These are phyloP conservation scores for Typha latifolia DNA, from an alignment of 176 grass and related monocot genomes.

Conservation along the genomic window DNA sequence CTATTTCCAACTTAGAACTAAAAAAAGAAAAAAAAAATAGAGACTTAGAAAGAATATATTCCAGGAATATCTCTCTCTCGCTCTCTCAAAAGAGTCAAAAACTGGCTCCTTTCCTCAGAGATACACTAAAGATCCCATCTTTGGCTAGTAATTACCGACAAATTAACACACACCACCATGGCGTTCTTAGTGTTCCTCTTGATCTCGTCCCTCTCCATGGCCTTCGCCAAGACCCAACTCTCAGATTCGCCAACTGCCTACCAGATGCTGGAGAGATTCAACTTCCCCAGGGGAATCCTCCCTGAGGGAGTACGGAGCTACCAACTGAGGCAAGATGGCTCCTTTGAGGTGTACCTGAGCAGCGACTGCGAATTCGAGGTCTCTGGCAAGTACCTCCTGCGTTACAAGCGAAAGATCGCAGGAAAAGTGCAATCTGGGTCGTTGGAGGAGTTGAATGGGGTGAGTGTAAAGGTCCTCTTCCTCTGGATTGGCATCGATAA, in stretches of 20 bases:
- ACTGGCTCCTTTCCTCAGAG: too few relatives aligned
- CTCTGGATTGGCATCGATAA: conserved; percentile 16
- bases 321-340: conserved; percentile 22
- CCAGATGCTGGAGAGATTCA: conserved; percentile 27
- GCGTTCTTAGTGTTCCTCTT: conserved; percentile 7
- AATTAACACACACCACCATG: too few relatives aligned
- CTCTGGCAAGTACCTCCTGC: conserved; percentile 11
- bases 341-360: conserved; percentile 41
- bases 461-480: conserved; percentile 32
- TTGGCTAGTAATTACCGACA: too few relatives aligned
- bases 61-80: too few relatives aligned
- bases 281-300: conserved; percentile 52
- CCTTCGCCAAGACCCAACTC: neutral
- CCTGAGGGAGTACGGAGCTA: conserved; percentile 38
- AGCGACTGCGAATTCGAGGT: conserved; percentile 29
- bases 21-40: too few relatives aligned
- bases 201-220: neutral
- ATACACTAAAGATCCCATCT: too few relatives aligned
- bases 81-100: too few relatives aligned
- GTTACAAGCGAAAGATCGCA: conserved; percentile 27
- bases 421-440: conserved; percentile 9
- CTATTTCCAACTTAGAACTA: too few relatives aligned
- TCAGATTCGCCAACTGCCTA: conserved; percentile 19
- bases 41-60: too few relatives aligned
- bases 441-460: conserved; percentile 13